Conservation (phyloP, 2,329 filamentous ascomycete species). For the Pseudogymnoascus pannorum region DNA sequence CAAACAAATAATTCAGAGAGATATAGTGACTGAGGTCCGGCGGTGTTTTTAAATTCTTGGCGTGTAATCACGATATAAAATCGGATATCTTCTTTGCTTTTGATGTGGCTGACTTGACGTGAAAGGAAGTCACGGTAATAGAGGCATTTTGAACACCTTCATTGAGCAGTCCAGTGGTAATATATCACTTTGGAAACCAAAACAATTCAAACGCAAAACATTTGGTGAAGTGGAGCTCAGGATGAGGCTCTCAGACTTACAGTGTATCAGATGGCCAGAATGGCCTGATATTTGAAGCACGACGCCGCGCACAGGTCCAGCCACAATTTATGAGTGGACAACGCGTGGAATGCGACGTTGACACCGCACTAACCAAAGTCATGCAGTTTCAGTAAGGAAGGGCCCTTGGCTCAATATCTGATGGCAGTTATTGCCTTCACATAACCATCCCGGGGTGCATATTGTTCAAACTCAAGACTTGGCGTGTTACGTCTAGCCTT, state of each 20-base stretch:
- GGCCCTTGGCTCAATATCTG: neutral
- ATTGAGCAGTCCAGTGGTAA: neutral
- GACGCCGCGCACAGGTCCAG: neutral
- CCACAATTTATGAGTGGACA: constrained; percentile 2
- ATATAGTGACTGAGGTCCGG: neutral
- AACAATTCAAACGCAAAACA: neutral
- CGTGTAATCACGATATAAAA: neutral
- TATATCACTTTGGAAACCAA: constrained; percentile 4
- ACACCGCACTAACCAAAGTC: neutral
- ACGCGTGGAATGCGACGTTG: neutral
- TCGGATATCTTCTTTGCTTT: neutral
- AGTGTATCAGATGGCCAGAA: neutral
- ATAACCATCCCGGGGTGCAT: neutral
- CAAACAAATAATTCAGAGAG: neutral
- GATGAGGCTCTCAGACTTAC: constrained; percentile 8
- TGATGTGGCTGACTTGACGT: neutral
- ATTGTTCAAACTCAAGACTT: neutral
- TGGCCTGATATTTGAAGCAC: constrained; percentile 8
- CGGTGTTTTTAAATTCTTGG: neutral
- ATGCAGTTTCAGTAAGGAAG: neutral
- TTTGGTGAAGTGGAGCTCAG: neutral
- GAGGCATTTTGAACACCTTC: neutral
- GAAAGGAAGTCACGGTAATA: neutral
- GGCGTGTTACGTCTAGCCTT: neutral
- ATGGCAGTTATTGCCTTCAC: neutral